Percentiles rank a stretch among this genome's conserved stretches.
Conservation (phyloP, 306 rosid genomes). For the Prunus mira region DNA sequence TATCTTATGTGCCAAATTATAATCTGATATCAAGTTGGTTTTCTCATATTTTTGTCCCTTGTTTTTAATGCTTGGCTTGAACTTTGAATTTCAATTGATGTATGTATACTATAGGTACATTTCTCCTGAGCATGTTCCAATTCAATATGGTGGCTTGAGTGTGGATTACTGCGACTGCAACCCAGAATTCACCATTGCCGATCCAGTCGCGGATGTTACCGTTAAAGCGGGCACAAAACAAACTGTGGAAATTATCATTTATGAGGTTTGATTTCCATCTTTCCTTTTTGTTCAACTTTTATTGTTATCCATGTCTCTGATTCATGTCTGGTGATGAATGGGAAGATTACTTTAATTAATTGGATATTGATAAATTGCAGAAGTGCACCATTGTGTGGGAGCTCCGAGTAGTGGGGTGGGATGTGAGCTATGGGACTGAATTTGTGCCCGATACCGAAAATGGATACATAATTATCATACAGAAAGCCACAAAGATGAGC, state of each 20-base stretch:
- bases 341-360: not conserved
- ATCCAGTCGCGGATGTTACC: constrained; percentile 56
- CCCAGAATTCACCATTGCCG: constrained; percentile 73
- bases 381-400: constrained; percentile 89
- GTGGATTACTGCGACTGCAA: constrained; percentile 91
- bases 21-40: not conserved
- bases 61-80: constrained; percentile 2
- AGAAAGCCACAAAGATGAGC: constrained; percentile 67
- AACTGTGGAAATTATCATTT: constrained; percentile 84
- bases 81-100: constrained; percentile 3
- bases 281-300: not conserved
- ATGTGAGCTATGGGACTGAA: constrained; percentile 79
- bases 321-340: not conserved
- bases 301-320: not conserved
- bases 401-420: constrained; percentile 98
- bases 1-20: not conserved
- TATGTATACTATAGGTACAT: constrained; percentile 47
- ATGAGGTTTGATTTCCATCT: constrained; percentile 57
- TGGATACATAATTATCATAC: constrained; percentile 62
- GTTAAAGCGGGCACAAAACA: constrained; percentile 85
- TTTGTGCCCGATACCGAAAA: constrained; percentile 69
- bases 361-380: constrained; percentile 40
- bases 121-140: constrained; percentile 81
- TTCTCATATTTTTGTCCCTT: not conserved
- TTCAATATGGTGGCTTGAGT: constrained; percentile 88